Percentiles rank a stretch among this genome's conserved stretches.
Conservation (phyloP, 2,329 filamentous ascomycete genomes). For the Penicillium hordei region DNA sequence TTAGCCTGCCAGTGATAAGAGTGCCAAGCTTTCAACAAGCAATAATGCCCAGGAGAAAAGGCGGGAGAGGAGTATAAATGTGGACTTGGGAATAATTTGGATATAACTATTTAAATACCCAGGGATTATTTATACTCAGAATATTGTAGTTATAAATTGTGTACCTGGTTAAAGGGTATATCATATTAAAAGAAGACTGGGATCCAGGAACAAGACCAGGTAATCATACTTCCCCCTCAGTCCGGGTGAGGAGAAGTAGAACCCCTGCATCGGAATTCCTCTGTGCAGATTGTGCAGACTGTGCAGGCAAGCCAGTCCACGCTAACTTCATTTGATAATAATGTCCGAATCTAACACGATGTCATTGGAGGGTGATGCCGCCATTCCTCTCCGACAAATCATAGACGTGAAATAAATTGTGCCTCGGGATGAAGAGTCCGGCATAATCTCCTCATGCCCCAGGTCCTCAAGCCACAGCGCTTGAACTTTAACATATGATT, state of each 20-base stretch:
- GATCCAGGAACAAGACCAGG: background rate
- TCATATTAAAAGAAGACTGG: too few species aligned
- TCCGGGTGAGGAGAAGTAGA: background rate
- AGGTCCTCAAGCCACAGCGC: background rate
- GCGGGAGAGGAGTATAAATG: background rate
- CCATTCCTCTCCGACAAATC: background rate
- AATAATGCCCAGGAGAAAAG: constrained; percentile 1
- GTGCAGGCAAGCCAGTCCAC: background rate
- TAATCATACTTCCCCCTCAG: background rate
- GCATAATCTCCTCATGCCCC: background rate
- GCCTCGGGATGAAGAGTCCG: background rate
- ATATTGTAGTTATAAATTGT: background rate
- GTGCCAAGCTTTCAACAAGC: constrained; percentile 8
- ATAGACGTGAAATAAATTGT: background rate
- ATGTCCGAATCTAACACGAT: background rate
- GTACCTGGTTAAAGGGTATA: too few species aligned
- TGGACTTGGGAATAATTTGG: background rate
- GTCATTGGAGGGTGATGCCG: background rate
- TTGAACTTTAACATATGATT: background rate
- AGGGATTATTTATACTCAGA: too few species aligned
- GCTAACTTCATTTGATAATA: background rate
- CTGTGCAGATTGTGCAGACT: background rate
- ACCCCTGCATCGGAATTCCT: background rate
- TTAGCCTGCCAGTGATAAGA: background rate
- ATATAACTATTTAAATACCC: background rate